Evolutionary conservation across 257 asterid species (phyloP).

Genomic region (Petrea volubilis): DNA sequence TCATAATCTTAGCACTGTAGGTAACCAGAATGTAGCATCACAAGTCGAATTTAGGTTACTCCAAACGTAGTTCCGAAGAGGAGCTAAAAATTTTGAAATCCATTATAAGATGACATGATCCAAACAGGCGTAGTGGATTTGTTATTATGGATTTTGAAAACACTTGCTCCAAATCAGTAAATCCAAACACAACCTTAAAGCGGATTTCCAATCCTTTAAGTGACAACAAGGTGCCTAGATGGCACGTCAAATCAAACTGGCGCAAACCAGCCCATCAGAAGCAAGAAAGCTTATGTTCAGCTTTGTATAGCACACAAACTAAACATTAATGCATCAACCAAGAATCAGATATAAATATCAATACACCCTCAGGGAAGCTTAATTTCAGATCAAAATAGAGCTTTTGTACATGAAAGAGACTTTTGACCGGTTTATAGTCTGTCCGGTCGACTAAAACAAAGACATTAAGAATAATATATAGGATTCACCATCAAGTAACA

Average conservation of each 20-base stretch:
- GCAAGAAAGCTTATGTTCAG: background rate
- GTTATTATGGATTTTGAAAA: too few species aligned
- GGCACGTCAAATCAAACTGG: background rate
- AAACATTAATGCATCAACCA: background rate
- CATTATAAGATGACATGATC: too few species aligned
- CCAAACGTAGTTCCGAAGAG: too few species aligned
- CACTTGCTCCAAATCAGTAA: too few species aligned
- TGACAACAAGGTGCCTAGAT: background rate
- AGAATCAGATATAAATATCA: too few species aligned
- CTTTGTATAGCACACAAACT: background rate
- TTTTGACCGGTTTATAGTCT: background rate
- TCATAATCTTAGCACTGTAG: slow-evolving; percentile 1
- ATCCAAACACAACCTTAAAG: too few species aligned
- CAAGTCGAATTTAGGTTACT: too few species aligned
- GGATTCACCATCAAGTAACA: background rate
- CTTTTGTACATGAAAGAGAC: background rate
- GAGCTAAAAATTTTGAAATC: too few species aligned
- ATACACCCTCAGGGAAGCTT: too few species aligned
- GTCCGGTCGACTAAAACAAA: background rate
- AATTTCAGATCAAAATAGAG: background rate
- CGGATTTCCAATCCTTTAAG: background rate
- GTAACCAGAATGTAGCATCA: too few species aligned
- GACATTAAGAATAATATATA: background rate
- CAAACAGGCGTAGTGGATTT: too few species aligned
- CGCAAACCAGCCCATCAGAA: background rate